Base-by-base conservation (phyloP, 2,329 filamentous ascomycete genomes). In the Dissoconium aciculare region DNA sequence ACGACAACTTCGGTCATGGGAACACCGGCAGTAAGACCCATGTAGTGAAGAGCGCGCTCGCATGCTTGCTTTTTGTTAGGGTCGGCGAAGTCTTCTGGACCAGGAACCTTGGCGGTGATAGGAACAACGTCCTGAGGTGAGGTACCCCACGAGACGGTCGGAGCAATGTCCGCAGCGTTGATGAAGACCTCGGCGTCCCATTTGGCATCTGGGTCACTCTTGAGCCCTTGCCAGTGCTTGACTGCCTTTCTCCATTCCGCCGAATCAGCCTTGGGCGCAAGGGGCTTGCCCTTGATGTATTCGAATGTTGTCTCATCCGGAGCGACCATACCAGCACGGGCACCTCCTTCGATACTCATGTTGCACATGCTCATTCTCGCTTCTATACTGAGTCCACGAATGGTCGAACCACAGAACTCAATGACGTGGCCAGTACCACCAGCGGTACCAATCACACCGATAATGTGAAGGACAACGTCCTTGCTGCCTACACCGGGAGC, bases 331-430 rank as follows among this genome's bases (percentile, higher is more conserved):
- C 89, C 89, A 37, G 87, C 87, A 60, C 89, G 72, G 28, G 89
- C 89, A 58, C 89, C 89, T 45, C 69, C 89, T 65, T 98, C 89
- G 46, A 95, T 94, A 10, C 85, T 84, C 89, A 95, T 95, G 65
- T 98, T 98, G 66, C 89, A 95, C 55, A 98, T 92, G 40, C 85
- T 94, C 89, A 98, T 95, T 45, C 89, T 75, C 26, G 87, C 89
- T 60, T 95, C 89, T 72, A 98, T 93, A 58, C 82, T 92, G 47
- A 95, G 66, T 38, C 60, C 63, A 45, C 83, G 75, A 53, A 98
- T 94, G 38, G 89, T 82, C 30, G 85, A 93, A 37, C 89, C 89
- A 53, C 84, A 93, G 64, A 87, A 98, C 63, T 98, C 89, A 49
- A 98, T 94, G 42, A 95, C 89, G 31, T 79, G 77, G 39, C 87